Base-by-base conservation (phyloP, 495 filamentous ascomycete genomes). In the Hypoxylon lienhwacheense region DNA sequence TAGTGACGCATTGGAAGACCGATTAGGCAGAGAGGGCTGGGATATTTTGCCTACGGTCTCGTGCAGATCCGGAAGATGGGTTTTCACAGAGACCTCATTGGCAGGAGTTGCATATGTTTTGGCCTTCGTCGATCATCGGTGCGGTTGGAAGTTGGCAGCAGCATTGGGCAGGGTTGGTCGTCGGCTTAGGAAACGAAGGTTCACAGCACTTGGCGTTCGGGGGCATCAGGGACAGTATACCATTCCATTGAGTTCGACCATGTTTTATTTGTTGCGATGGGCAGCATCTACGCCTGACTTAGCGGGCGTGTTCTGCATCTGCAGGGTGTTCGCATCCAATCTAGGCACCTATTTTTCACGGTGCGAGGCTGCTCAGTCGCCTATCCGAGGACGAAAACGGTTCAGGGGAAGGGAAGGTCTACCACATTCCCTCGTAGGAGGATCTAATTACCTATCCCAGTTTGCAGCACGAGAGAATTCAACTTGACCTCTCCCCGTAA, bases 1-100 rank as follows among this genome's bases (percentile, higher is more conserved):
- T 87, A 52, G 83, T 83, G 1, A 82, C 79, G 24, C 92, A 97
- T 66, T 97, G 92, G 90, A 98, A 97, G 73, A 81, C 84, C 12
- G 93, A 98, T 69, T 97, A 80, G 86, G 36, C 45, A 47, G 32
- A 26, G 36, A 65, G 58, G 39, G 51, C 28, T 65, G 33, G 41
- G 41, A 35, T 55, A 31, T 46, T 21, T 47, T 21, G 42, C 49
- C 49, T 47, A 35, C 35, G 26, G 52, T 19, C 47, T 59, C 21
- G 37, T 20, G 40, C 39, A 22, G 26, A 33, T 34, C 42, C 47
- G 39, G 22, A 22, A 42, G 21, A 24, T 52, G 36, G 34, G 41
- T 48, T n/a, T n/a, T n/a, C 29, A 48, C 42, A 49, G 54, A 53
- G 24, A 39, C 31, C 29, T 47, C 25, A n/a, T 50, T 55, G 44